A percentile compares a stretch with the other conserved stretches of the same genome.
Conservation (phyloP, 768 basidiomycete genomes). For the Kwoniella shandongensis region DNA sequence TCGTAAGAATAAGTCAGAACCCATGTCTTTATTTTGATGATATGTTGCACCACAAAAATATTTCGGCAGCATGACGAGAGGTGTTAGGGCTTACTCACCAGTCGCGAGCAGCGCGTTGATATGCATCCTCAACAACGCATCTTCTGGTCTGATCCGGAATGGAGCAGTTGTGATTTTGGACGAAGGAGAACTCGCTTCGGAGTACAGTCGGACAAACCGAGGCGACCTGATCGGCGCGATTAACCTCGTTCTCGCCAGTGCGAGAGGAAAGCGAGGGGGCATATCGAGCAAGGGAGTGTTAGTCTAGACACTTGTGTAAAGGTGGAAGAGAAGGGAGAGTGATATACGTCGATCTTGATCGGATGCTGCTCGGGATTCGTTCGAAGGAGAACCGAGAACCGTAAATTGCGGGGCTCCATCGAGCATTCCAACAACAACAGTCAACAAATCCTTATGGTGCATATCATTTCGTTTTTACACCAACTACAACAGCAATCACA, state of each 20-base stretch:
- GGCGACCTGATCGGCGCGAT: not conserved
- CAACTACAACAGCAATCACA: not conserved
- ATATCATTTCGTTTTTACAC: not conserved
- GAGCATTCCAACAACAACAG: not conserved
- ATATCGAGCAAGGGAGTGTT: not conserved
- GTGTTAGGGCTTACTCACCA: no score
- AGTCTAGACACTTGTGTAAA: no score
- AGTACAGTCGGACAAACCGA: not conserved
- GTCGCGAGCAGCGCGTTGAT: conserved; percentile 34
- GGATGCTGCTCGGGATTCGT: no score
- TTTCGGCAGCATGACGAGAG: no score
- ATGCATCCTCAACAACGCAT: conserved; percentile 28
- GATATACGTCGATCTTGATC: not conserved
- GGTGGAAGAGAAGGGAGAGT: not conserved
- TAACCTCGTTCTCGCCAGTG: not conserved
- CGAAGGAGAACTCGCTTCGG: conserved; percentile 27
- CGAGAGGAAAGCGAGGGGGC: not conserved
- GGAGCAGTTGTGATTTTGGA: conserved; percentile 42
- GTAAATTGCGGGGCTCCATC: no score
- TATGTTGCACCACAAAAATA: no score
- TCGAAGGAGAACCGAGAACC: no score
- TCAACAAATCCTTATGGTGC: not conserved
- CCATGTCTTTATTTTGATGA: no score
- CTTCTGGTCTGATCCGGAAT: conserved; percentile 34
- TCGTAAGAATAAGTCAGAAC: not conserved